phyloP scores from a whole-genome alignment of 441 rosid genomes.

The Syzygium syzygioides region DNA sequence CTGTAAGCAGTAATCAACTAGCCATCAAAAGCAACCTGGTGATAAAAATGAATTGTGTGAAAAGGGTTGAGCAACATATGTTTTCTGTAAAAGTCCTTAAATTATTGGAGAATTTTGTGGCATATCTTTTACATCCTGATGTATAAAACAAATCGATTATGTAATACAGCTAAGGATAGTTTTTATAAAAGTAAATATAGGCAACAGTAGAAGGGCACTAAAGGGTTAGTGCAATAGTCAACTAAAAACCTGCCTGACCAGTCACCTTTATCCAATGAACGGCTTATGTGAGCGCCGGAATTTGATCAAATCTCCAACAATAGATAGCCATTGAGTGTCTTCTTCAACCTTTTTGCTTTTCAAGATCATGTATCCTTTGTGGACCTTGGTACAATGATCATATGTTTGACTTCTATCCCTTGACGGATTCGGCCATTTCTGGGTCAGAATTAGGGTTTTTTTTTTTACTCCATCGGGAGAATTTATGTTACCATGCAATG shows the following conservation, averaged over 20 bases:
- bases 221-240: background rate
- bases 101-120: background rate
- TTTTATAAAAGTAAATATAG: background rate
- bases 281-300: background rate
- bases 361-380: background rate
- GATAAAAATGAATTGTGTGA: background rate
- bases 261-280: background rate
- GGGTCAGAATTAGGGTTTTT: background rate
- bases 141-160: background rate
- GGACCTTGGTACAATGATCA: background rate
- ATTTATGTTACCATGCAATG: background rate
- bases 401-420: background rate
- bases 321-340: background rate
- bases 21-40: background rate
- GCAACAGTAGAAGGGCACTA: background rate
- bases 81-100: background rate
- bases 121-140: background rate
- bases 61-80: background rate
- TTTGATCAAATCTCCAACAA: background rate
- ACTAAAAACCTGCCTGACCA: background rate
- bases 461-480: background rate
- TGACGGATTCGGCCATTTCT: no score
- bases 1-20: background rate
- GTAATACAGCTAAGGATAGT: background rate
- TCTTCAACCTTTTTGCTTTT: background rate